These are phyloP conservation scores for Phoenix dactylifera DNA, from an alignment of 176 grass and related monocot species.

Conservation along the genomic window DNA sequence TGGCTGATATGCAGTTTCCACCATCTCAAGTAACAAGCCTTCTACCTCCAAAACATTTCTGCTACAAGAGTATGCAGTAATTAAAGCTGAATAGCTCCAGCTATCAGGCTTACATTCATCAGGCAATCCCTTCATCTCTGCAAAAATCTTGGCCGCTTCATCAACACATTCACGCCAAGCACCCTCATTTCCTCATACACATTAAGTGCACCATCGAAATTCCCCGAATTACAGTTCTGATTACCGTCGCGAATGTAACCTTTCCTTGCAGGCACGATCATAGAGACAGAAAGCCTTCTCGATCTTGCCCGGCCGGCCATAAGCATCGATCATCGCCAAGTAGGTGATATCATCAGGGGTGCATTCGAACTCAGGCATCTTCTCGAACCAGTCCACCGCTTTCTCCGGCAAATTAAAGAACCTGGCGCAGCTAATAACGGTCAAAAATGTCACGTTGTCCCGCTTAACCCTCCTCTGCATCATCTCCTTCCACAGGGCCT, in stretches of 20 bases:
- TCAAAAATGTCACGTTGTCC: constrained; percentile 71
- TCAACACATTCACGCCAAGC: constrained; percentile 42
- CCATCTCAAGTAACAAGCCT: constrained; percentile 64
- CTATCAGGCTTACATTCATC: constrained; percentile 50
- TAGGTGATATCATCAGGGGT: constrained; percentile 51
- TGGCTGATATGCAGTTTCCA: constrained; percentile 45
- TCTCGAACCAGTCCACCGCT: constrained; percentile 88
- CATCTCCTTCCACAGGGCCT: constrained; percentile 68
- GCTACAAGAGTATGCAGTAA: constrained; percentile 70
- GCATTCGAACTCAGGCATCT: constrained; percentile 65
- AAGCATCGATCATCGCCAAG: constrained; percentile 70
- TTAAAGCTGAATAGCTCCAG: constrained; percentile 83
- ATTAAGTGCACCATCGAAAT: constrained; percentile 74
- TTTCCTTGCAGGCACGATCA: constrained; percentile 53
- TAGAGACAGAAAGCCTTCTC: constrained; percentile 62
- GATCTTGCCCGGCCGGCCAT: constrained; percentile 50
- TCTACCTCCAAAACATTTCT: constrained; percentile 52
- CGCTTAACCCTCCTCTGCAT: constrained; percentile 37
- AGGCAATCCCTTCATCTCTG: constrained; percentile 59
- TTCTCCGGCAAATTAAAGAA: constrained; percentile 44
- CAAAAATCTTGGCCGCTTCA: constrained; percentile 64
- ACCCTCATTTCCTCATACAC: constrained; percentile 96
- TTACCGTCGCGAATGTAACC: constrained; percentile 55
- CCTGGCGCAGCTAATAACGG: constrained; percentile 63
- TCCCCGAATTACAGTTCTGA: constrained; percentile 39